A percentile compares a stretch with the other conserved stretches of the same genome.
Evolutionary conservation across 2,329 filamentous ascomycete species (phyloP).

Genomic region (Microdochium trichocladiopsis): DNA sequence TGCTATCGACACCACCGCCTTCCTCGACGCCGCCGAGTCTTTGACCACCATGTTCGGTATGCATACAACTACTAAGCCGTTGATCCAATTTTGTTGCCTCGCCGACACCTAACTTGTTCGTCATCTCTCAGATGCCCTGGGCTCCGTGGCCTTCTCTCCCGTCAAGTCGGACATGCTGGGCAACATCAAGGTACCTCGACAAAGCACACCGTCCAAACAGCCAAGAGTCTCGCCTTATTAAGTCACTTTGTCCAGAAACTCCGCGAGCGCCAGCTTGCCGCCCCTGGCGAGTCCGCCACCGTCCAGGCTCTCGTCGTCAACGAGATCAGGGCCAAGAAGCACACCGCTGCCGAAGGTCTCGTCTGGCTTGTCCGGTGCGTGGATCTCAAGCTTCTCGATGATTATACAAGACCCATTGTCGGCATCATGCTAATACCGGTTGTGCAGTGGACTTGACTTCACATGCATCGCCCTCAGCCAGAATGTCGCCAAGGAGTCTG

Average conservation of each 20-base stretch:
- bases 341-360: constrained; percentile 80
- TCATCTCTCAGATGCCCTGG: constrained; percentile 45
- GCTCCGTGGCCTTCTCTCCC: constrained; percentile 71
- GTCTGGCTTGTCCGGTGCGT: constrained; percentile 82
- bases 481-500: constrained; percentile 59
- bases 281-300: constrained; percentile 71
- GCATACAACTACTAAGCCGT: constrained; percentile 5
- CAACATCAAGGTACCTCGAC: constrained; percentile 71
- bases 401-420: too few relatives aligned
- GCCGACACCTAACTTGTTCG: not conserved
- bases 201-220: constrained; percentile 1
- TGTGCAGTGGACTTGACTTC: constrained; percentile 79
- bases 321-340: constrained; percentile 85
- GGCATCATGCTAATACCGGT: constrained; percentile 6
- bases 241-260: constrained; percentile 62
- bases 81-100: constrained; percentile 1
- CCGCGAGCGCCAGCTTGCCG: constrained; percentile 70
- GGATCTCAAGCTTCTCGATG: not conserved
- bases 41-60: constrained; percentile 81
- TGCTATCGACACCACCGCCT: constrained; percentile 75
- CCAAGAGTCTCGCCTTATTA: not conserved
- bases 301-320: constrained; percentile 80
- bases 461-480: constrained; percentile 76
- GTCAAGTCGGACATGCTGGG: constrained; percentile 88
- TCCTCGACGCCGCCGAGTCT: constrained; percentile 85